Base-by-base conservation (phyloP, 805 yeast species). In the Barnettozyma populi region DNA sequence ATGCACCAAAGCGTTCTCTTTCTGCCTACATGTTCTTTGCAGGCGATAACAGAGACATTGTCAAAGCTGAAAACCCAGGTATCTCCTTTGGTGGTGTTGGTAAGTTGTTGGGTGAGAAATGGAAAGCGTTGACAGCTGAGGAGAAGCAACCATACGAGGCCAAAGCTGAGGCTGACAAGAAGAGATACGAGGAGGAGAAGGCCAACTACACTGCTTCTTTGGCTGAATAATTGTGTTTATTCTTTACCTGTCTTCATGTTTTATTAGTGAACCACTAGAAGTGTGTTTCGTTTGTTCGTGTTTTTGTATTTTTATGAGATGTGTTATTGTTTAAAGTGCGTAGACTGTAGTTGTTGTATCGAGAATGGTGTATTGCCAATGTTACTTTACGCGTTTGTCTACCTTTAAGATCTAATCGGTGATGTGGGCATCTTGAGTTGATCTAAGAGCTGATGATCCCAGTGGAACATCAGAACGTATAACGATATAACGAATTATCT, bases 1-100 rank as follows among this genome's bases (percentile, higher is more conserved):
- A 92, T 71, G 99, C 99, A 57, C 99, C 99, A 70, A 94, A 94
- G 88, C 88, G 98, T 73, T 89, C 97, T 23, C 75, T 94, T 68
- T 89, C 97, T 52, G 97, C 98, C 43, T 94, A 92, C 83, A 90
- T 94, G 98, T 92, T 88, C 81, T 94, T 90, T 66, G 98, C 99
- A 61, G 90, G 89, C 68, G 97, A 90, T 66, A 86, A 87, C 79
- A 90, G 99, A 78, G 97, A 92, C 72, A 80, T 82, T 55, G 96
- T 94, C 59, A 83, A 96, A 70, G 83, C 92, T 53, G 98, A 90
- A 70, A 89, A 92, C 79, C 97, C 98, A 62, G 97, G 96, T 67
- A 86, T 90, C 60, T 73, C 90, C 38, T 94, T 94, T 64, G 99
- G 95, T 58, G 95, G 90, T 74, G 92, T 94, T 57, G 98, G 98